These are phyloP conservation scores for Pseudopithomyces maydicus DNA, from an alignment of 2,329 filamentous ascomycete genomes.

Conservation along the genomic window DNA sequence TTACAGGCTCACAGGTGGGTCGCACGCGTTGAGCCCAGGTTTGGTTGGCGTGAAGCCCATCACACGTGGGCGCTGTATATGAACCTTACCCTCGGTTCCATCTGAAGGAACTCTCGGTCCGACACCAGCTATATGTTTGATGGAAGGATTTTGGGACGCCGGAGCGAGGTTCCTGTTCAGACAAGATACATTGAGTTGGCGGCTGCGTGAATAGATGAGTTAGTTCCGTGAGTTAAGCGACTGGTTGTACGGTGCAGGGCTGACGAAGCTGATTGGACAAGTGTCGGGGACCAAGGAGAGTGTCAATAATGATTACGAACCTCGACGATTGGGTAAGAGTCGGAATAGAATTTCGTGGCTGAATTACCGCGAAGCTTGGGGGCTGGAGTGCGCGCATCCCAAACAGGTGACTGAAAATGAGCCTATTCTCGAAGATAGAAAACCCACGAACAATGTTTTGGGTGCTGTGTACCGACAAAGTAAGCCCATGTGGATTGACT, in stretches of 20 bases:
- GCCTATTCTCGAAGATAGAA: too few species aligned
- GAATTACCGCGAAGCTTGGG: background rate
- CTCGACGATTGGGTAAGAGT: background rate
- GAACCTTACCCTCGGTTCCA: background rate
- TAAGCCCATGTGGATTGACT: too few species aligned
- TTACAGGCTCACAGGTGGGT: background rate
- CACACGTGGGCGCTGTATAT: conserved; percentile 4
- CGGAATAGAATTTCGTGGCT: background rate
- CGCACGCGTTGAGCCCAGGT: background rate
- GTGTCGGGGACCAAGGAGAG: background rate
- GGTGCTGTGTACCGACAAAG: too few species aligned
- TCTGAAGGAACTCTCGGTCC: background rate
- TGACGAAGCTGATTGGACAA: background rate
- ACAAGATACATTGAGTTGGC: background rate
- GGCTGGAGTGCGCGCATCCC: background rate
- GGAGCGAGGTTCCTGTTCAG: background rate
- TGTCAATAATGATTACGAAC: background rate
- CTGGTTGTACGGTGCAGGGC: background rate
- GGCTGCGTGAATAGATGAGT: background rate
- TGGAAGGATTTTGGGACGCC: background rate
- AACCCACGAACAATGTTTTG: too few species aligned
- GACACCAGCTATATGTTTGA: background rate
- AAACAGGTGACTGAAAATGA: background rate
- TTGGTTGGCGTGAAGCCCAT: background rate
- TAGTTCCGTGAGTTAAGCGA: background rate